phyloP scores from a whole-genome alignment of 345 rosid genomes.

The Pugionium dolabratum region DNA sequence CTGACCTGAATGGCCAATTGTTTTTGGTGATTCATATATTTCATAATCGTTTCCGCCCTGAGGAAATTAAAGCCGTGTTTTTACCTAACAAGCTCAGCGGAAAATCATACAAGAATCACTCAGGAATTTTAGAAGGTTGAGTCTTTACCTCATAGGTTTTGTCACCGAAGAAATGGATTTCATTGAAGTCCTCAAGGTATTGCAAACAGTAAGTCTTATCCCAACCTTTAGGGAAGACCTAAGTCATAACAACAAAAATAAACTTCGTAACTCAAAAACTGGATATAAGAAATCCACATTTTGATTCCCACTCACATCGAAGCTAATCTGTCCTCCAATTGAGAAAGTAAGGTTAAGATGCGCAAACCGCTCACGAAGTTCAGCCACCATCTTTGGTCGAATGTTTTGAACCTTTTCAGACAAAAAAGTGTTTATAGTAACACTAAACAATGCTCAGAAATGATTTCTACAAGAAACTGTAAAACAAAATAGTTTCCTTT shows the following conservation, averaged over 20 bases:
- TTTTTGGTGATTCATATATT: slow-evolving; percentile 79
- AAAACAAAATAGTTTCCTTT: slow-evolving; percentile 11
- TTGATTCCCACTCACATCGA: slow-evolving; percentile 62
- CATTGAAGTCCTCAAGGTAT: slow-evolving; percentile 71
- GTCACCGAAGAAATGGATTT: slow-evolving; percentile 98
- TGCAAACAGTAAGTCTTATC: slow-evolving; percentile 97
- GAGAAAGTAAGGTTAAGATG: slow-evolving; percentile 94
- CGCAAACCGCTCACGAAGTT: slow-evolving; percentile 81
- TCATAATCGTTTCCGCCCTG: slow-evolving; percentile 96
- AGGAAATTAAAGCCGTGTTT: slow-evolving; percentile 11
- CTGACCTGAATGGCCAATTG: slow-evolving; percentile 90
- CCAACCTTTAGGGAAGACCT: slow-evolving; percentile 99
- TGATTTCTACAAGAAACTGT: slow-evolving; percentile 9
- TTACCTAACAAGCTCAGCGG: slow-evolving; percentile 3
- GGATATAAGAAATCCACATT: not conserved
- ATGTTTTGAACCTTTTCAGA: slow-evolving; percentile 76
- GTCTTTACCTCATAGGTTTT: slow-evolving; percentile 82
- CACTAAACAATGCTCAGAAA: not conserved
- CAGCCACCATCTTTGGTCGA: slow-evolving; percentile 80
- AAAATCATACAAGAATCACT: not conserved
- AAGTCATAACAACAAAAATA: slow-evolving; percentile 15
- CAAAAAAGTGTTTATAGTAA: slow-evolving; percentile 14
- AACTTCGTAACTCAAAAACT: slow-evolving; percentile 2
- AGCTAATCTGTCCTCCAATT: slow-evolving; percentile 97
- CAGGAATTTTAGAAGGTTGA: not conserved